These are phyloP conservation scores for Arthrobotrys conoides DNA, from an alignment of 2,329 filamentous ascomycete genomes.

Conservation along the genomic window DNA sequence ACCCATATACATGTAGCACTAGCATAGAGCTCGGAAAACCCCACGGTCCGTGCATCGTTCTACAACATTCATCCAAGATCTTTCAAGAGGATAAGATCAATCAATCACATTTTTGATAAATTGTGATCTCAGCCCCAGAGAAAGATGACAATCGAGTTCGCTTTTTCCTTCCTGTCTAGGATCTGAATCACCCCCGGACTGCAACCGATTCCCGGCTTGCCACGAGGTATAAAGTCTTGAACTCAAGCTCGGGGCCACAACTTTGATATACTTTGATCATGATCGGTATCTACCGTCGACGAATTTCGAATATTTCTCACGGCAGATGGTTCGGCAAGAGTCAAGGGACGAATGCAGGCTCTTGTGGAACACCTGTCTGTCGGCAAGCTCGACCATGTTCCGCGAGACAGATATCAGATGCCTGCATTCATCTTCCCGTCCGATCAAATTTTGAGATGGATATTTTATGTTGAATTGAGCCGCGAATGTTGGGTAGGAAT, in stretches of 20 bases:
- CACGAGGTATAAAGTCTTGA: constrained; percentile 3
- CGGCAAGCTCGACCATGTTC: not conserved
- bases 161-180: not conserved
- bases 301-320: not conserved
- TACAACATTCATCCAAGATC: constrained; percentile 11
- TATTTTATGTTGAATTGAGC: not conserved
- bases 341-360: not conserved
- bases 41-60: constrained; percentile 5
- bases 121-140: not conserved
- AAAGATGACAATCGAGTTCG: not conserved
- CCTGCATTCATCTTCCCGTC: constrained; percentile 5
- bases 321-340: not conserved
- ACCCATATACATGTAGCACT: not conserved
- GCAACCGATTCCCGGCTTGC: constrained; percentile 4
- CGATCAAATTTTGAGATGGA: not conserved
- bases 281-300: constrained; percentile 14
- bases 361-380: not conserved
- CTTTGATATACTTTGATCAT: not conserved
- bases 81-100: not conserved
- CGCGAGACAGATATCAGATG: constrained; percentile 19
- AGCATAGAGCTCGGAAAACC: constrained; percentile 6
- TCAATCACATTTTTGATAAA: not conserved
- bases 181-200: constrained; percentile 8
- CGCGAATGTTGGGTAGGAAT: not conserved
- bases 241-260: constrained; percentile 5